These are phyloP conservation scores for Infundibulicybe gibba DNA, from an alignment of 768 basidiomycete species.

Conservation along the genomic window DNA sequence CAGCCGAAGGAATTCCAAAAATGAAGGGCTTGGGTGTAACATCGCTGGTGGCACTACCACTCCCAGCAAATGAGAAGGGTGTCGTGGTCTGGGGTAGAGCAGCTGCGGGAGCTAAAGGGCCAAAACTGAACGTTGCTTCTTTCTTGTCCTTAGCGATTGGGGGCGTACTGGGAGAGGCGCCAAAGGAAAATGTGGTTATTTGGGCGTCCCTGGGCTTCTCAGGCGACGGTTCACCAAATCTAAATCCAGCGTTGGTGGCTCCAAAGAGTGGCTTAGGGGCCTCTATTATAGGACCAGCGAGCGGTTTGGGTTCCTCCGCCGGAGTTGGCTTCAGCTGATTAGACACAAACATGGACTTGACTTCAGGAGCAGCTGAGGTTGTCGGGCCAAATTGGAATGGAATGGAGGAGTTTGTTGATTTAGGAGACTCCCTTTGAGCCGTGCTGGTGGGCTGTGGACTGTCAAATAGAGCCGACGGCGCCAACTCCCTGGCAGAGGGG, in stretches of 20 bases:
- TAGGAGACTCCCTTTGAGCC: no score
- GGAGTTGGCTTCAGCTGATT: slow-evolving; percentile 10
- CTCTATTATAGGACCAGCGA: slow-evolving; percentile 17
- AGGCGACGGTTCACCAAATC: slow-evolving; percentile 7
- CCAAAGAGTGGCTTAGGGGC: slow-evolving; percentile 41
- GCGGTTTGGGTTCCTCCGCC: background rate
- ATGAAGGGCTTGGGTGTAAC: slow-evolving; percentile 50
- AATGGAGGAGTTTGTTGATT: no score
- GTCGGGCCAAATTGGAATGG: no score
- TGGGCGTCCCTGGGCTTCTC: slow-evolving; percentile 6
- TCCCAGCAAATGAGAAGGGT: slow-evolving; percentile 23
- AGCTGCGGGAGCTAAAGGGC: slow-evolving; percentile 20
- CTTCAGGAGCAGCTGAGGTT: slow-evolving; percentile 15
- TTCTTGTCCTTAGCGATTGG: slow-evolving; percentile 30
- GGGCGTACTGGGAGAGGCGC: slow-evolving; percentile 28
- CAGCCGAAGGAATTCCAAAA: slow-evolving; percentile 39
- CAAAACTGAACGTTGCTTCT: slow-evolving; percentile 31
- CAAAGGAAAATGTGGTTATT: slow-evolving; percentile 39
- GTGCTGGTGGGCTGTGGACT: no score
- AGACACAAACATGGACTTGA: slow-evolving; percentile 17
- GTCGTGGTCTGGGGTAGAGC: slow-evolving; percentile 18
- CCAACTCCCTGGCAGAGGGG: no score
- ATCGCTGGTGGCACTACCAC: slow-evolving; percentile 33
- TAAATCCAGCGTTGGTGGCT: slow-evolving; percentile 7
- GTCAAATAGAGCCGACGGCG: no score